Base-by-base conservation (phyloP, 495 filamentous ascomycete species). In the Daldinia vernicosa region DNA sequence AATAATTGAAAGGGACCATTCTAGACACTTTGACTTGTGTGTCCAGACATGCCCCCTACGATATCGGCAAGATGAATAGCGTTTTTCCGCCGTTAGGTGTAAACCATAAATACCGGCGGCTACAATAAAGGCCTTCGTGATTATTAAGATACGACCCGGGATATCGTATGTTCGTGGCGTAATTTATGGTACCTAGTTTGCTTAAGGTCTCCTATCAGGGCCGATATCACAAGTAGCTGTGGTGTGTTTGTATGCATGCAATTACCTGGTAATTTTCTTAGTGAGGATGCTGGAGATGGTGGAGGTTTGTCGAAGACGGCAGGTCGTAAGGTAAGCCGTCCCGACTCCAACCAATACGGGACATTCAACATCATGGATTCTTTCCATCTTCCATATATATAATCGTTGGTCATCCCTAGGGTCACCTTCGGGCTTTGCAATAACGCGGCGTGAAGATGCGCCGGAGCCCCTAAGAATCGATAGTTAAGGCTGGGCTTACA, bases 391-490 rank as follows among this genome's bases (percentile, higher is more conserved):
- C 9, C 11, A 9, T 22, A 15, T 47, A 14, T 47, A 47, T 47
- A 47, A 47, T 22, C 43, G 17, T 47, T 47, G 43, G 43, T 47
- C 17, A 47, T 47, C 43, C 43, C 19, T 12, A 47, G 43, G 17
- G 17, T 47, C 8, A 12, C 19, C n/a, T 14, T 11, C 19, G 9
- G 43, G 5, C 19, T 12, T 47, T 9, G 17, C 0, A 24, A 40
- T 17, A 33, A 54, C 37, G 57, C 28, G 58, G 57, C 28, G 43
- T 47, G 19, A 58, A 52, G 27, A 52, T 69, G 17, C 9, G 43
- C 22, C 17, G 11, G n/a, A 27, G 17, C 6, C 45, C 56, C 30
- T 15, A 40, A 51, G 28, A 32, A 24, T 12, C 19, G 43, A 47
- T 47, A 47, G 19, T 11, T 47, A 47, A 24, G 43, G 43, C 22